These are phyloP conservation scores for Parathielavia hyrcaniae DNA, from an alignment of 495 filamentous ascomycete genomes.

Conservation along the genomic window DNA sequence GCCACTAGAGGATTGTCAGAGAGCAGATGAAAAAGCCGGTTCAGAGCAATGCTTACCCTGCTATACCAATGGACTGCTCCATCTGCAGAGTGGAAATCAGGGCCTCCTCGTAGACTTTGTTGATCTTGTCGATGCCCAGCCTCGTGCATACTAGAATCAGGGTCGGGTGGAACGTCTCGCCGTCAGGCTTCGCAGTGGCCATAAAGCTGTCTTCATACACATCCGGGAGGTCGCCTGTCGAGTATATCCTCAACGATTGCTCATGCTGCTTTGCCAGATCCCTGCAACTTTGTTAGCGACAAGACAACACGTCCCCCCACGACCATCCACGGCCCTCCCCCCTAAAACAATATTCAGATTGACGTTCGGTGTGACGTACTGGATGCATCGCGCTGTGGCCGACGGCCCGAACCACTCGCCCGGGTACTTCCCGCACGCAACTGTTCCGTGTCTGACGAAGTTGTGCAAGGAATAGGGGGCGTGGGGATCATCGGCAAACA, in stretches of 20 bases:
- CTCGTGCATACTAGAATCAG: conserved; percentile 82
- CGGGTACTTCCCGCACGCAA: conserved; percentile 85
- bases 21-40: not conserved
- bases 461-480: conserved; percentile 93
- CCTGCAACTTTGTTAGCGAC: conserved; percentile 39
- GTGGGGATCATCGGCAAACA: conserved; percentile 82
- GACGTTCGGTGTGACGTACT: conserved; percentile 50
- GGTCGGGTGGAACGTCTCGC: conserved; percentile 67
- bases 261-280: conserved; percentile 59
- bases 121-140: conserved; percentile 89
- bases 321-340: no score
- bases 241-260: conserved; percentile 68
- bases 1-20: conserved; percentile 50
- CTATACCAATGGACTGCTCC: conserved; percentile 88
- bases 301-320: not conserved
- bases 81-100: conserved; percentile 74
- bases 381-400: conserved; percentile 90
- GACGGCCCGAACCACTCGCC: conserved; percentile 99
- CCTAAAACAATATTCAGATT: no score
- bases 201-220: conserved; percentile 87
- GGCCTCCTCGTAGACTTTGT: conserved; percentile 84
- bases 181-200: conserved; percentile 59
- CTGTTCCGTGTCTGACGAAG: conserved; percentile 84
- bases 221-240: conserved; percentile 81
- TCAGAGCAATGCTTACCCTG: conserved; percentile 57